phyloP scores from a whole-genome alignment of 371 early-diverging fungal genomes.

The Actinomortierella ambigua region DNA sequence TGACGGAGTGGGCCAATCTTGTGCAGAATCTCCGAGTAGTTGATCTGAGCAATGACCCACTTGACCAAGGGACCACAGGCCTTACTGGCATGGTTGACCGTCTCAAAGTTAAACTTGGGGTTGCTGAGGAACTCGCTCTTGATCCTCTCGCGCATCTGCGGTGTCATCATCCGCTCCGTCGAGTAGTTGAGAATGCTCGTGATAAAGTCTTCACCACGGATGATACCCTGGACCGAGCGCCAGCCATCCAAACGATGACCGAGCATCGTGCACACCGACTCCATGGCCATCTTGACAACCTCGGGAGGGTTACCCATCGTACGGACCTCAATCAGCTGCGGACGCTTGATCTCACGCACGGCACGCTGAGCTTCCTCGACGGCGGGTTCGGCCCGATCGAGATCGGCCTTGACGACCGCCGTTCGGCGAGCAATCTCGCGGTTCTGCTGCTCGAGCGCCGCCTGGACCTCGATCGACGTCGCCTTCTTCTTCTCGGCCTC shows the following conservation, averaged over 20 bases:
- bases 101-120: constrained; percentile 91
- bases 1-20: constrained; percentile 94
- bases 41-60: constrained; percentile 98
- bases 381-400: constrained; percentile 96
- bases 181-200: constrained; percentile 94
- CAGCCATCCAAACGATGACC: constrained; percentile 87
- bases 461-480: constrained; percentile 81
- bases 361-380: constrained; percentile 95
- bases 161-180: constrained; percentile 82
- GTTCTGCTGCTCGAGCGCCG: constrained; percentile 79
- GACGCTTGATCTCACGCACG: constrained; percentile 94
- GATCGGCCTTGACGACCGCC: constrained; percentile 83
- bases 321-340: constrained; percentile 98
- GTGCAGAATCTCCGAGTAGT: constrained; percentile 90
- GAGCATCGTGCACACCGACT: constrained; percentile 94
- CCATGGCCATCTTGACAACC: constrained; percentile 97
- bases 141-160: constrained; percentile 78
- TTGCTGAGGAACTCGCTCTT: constrained; percentile 77
- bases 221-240: constrained; percentile 88
- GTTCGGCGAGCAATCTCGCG: constrained; percentile 83
- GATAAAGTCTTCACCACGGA: constrained; percentile 98
- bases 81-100: constrained; percentile 96
- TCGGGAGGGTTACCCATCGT: constrained; percentile 98
- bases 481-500: constrained; percentile 93
- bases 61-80: constrained; percentile 98